A percentile compares a stretch with the other conserved stretches of the same genome.
Conservation (phyloP, 2,329 filamentous ascomycete genomes). For the Botryotinia narcissicola region DNA sequence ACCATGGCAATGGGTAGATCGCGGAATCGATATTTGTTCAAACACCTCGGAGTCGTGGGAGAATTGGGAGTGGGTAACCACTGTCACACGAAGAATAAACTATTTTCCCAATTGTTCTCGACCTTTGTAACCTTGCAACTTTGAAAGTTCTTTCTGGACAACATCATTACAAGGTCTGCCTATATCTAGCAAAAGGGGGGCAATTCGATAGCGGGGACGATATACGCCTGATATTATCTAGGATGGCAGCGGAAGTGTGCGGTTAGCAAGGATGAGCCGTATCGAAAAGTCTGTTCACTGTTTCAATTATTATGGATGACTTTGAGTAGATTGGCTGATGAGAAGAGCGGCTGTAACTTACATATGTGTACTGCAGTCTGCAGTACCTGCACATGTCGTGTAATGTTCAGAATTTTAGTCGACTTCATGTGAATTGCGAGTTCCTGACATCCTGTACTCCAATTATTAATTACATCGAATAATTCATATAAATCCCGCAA, state of each 20-base stretch:
- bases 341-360: background rate
- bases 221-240: conserved; percentile 8
- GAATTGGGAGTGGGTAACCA: background rate
- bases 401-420: background rate
- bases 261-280: conserved; percentile 11
- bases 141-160: background rate
- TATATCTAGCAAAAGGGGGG: background rate
- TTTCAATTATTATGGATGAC: conserved; percentile 1
- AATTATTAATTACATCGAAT: background rate
- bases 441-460: background rate
- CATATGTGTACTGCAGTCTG: background rate
- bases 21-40: background rate
- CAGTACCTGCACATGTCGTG: conserved; percentile 5
- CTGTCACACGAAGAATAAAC: background rate
- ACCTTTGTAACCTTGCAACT: background rate
- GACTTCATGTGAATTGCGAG: background rate
- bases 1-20: background rate
- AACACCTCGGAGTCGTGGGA: background rate
- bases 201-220: conserved; percentile 1
- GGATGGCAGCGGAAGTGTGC: background rate
- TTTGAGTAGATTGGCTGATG: background rate
- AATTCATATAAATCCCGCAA: conserved; percentile 1
- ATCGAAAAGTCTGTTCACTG: background rate
- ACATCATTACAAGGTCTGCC: background rate
- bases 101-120: background rate